A percentile compares a stretch with the other conserved stretches of the same genome.
phyloP scores from a whole-genome alignment of 345 rosid species.

The Eucalyptus pauciflora region DNA sequence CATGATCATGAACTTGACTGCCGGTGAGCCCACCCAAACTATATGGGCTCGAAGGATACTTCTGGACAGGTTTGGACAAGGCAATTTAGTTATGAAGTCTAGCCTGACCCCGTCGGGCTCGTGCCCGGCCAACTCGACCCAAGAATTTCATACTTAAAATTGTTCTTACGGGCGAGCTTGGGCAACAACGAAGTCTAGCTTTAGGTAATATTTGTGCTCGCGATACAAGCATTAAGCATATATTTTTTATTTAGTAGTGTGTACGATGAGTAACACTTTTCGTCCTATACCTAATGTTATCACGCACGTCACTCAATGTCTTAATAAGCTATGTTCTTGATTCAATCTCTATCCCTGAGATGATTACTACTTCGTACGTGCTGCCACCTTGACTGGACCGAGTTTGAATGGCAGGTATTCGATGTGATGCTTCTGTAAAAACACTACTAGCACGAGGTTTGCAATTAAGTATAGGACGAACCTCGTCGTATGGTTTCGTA shows the following conservation, averaged over 20 bases:
- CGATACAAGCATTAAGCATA: neutral
- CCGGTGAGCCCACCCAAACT: neutral
- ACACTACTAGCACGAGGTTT: neutral
- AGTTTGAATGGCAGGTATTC: neutral
- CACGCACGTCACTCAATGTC: neutral
- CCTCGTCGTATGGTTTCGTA: neutral
- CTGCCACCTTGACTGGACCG: neutral
- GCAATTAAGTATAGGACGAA: neutral
- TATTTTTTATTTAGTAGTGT: neutral
- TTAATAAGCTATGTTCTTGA: neutral
- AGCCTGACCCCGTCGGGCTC: neutral
- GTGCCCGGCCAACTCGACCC: fast-evolving
- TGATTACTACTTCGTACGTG: neutral
- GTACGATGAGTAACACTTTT: neutral
- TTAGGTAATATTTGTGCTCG: neutral
- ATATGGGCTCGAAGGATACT: neutral
- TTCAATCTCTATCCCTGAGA: neutral
- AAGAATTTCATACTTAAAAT: neutral
- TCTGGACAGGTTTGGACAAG: neutral
- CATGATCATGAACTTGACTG: neutral
- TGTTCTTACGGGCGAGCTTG: neutral
- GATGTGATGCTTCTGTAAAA: neutral
- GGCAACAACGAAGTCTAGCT: neutral
- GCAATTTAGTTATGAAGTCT: neutral
- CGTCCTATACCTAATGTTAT: neutral